Conservation (phyloP, 768 basidiomycete genomes). For the Dioszegia crocea region DNA sequence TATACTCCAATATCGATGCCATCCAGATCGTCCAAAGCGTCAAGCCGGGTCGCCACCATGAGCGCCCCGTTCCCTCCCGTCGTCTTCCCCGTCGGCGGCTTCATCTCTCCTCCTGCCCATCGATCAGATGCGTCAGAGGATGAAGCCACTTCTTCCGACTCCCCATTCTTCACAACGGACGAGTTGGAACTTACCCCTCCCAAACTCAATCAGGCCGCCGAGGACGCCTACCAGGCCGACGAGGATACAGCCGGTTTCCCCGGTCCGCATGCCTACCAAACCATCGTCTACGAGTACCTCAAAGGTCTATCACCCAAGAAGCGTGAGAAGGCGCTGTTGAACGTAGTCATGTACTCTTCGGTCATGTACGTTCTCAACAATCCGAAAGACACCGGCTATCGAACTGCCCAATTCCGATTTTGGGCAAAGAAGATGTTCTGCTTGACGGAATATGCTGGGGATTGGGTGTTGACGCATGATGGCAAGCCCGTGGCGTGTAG, state of each 20-base stretch:
- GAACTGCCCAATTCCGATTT: slow-evolving; percentile 69
- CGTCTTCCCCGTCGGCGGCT: no score
- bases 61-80: no score
- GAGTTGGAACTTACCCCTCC: neutral
- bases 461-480: slow-evolving; percentile 64
- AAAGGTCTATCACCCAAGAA: slow-evolving; percentile 59
- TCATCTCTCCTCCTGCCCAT: no score
- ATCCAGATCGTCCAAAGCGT: no score
- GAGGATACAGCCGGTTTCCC: slow-evolving; percentile 52
- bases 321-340: slow-evolving; percentile 68
- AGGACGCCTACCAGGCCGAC: neutral
- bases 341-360: slow-evolving; percentile 64
- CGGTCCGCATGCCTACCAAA: slow-evolving; percentile 60
- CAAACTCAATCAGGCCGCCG: neutral
- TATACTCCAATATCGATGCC: no score
- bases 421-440: slow-evolving; percentile 80
- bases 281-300: slow-evolving; percentile 61
- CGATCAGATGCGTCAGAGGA: no score
- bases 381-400: slow-evolving; percentile 54
- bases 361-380: slow-evolving; percentile 66
- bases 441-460: slow-evolving; percentile 21
- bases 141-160: neutral
- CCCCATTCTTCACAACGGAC: neutral
- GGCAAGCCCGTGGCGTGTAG: slow-evolving; percentile 68
- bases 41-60: no score